Conservation (phyloP, 2,329 filamentous ascomycete genomes). For the Fusarium fujikuroi region DNA sequence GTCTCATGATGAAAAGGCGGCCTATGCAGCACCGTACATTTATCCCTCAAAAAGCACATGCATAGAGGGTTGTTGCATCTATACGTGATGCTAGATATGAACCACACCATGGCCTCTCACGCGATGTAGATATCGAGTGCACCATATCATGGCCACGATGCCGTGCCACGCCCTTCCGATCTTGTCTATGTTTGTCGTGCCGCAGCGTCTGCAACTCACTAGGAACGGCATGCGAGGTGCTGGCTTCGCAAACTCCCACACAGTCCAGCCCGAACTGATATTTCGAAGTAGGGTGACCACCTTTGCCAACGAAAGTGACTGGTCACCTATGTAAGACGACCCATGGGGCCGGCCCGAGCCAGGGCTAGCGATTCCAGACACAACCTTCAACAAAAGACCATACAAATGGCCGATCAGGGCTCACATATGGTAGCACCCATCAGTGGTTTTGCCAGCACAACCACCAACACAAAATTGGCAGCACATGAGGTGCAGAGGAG, state of each 20-base stretch:
- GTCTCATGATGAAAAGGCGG: conserved; percentile 13
- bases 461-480: conserved; percentile 19
- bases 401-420: conserved; percentile 18
- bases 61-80: conserved; percentile 12
- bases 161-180: conserved; percentile 28
- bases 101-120: conserved; percentile 16
- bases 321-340: conserved; percentile 42
- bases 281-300: conserved; percentile 21
- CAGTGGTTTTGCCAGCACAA: conserved; percentile 31
- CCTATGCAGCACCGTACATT: neutral
- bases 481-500: conserved; percentile 18
- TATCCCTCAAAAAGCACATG: conserved; percentile 20
- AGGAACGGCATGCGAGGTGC: conserved; percentile 30
- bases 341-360: conserved; percentile 47
- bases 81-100: conserved; percentile 15
- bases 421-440: conserved; percentile 22
- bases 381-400: conserved; percentile 1
- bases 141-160: conserved; percentile 14
- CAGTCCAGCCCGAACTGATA: conserved; percentile 24
- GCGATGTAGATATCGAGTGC: conserved; percentile 5
- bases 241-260: conserved; percentile 25
- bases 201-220: conserved; percentile 33
- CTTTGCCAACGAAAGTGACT: conserved; percentile 36
- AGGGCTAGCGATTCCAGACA: conserved; percentile 22
- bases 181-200: conserved; percentile 21